These are phyloP conservation scores for Ceratocystis eucalypticola DNA, from an alignment of 2,329 filamentous ascomycete species.

Conservation along the genomic window DNA sequence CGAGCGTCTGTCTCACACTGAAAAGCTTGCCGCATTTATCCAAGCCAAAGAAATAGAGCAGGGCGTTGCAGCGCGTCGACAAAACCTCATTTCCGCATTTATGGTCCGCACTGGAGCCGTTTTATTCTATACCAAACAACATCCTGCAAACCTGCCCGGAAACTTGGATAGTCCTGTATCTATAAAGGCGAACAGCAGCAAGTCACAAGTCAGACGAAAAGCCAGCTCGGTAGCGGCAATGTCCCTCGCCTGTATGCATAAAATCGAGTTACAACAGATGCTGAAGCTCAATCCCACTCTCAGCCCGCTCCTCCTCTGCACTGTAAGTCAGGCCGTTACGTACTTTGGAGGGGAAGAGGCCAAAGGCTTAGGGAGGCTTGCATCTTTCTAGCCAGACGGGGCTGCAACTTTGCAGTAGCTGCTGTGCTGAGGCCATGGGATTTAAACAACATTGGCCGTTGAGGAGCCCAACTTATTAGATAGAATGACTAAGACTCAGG, in stretches of 20 bases:
- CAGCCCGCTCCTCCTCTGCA: neutral
- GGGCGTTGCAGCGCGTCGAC: neutral
- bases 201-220: conserved; percentile 1
- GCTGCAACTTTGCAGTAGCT: neutral
- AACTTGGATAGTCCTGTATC: neutral
- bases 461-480: neutral
- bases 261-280: conserved; percentile 9
- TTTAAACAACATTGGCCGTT: neutral
- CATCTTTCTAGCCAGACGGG: neutral
- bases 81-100: neutral
- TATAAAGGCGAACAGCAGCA: conserved; percentile 3
- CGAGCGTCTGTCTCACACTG: neutral
- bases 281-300: neutral
- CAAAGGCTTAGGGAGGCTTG: no score
- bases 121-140: conserved; percentile 5
- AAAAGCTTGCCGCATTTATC: neutral
- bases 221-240: conserved; percentile 2
- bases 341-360: no score
- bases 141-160: neutral
- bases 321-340: no score
- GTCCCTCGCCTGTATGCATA: conserved; percentile 7
- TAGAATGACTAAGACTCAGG: neutral
- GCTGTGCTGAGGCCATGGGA: neutral
- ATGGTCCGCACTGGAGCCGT: neutral
- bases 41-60: neutral